Evolutionary conservation across 495 filamentous ascomycete genomes (phyloP).

Genomic region (Podospora fimiseda): DNA sequence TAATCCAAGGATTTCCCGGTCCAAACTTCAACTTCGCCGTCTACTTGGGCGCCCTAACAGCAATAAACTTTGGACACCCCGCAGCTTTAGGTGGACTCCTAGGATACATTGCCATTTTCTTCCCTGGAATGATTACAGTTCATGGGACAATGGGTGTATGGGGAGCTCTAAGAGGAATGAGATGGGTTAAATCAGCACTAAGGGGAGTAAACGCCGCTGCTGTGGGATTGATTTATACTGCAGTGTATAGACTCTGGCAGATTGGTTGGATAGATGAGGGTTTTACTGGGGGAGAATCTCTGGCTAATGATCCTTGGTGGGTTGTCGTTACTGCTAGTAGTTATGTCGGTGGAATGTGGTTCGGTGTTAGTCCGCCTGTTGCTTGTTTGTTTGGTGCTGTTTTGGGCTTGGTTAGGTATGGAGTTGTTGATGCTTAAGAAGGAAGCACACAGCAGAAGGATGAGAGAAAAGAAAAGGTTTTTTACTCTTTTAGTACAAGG

Average conservation of each 20-base stretch:
- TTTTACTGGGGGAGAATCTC: conserved; percentile 47
- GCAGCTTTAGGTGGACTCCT: conserved; percentile 47
- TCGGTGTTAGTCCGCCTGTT: conserved; percentile 45
- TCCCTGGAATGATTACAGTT: conserved; percentile 59
- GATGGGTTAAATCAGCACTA: conserved; percentile 51
- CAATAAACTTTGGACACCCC: conserved; percentile 30
- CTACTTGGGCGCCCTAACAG: conserved; percentile 60
- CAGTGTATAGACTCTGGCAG: conserved; percentile 78
- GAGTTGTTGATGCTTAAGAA: conserved; percentile 25
- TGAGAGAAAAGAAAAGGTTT: not conserved
- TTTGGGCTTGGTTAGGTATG: conserved; percentile 55
- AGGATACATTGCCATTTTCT: conserved; percentile 63
- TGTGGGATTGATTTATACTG: conserved; percentile 74
- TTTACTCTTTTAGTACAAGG: too few relatives aligned
- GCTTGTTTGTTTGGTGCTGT: conserved; percentile 54
- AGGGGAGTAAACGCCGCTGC: conserved; percentile 71
- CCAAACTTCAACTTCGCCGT: conserved; percentile 89
- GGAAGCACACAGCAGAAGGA: not conserved
- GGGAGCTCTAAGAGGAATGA: conserved; percentile 48
- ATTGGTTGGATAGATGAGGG: conserved; percentile 60
- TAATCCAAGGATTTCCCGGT: conserved; percentile 78
- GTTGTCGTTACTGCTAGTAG: conserved; percentile 51
- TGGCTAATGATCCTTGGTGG: conserved; percentile 57
- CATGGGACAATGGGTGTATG: conserved; percentile 67
- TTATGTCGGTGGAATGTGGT: conserved; percentile 52